A percentile compares a stretch with the other conserved stretches of the same genome.
Evolutionary conservation across 768 basidiomycete species (phyloP).

Genomic region (Boletellus sp.): DNA sequence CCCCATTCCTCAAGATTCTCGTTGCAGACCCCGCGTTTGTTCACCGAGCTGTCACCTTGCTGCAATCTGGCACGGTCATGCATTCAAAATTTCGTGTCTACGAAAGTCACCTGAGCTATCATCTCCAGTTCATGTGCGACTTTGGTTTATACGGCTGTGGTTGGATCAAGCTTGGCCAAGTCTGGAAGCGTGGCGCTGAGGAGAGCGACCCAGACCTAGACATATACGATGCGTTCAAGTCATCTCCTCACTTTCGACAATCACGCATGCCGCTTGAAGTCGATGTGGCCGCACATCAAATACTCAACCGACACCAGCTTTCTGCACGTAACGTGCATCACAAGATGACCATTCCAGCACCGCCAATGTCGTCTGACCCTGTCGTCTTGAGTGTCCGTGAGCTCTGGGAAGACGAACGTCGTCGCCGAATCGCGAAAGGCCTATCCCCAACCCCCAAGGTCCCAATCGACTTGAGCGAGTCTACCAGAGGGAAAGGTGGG

Average conservation of each 20-base stretch:
- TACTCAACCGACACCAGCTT: slow-evolving; percentile 76
- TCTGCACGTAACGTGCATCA: slow-evolving; percentile 64
- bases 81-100: slow-evolving; percentile 72
- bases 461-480: slow-evolving; percentile 66
- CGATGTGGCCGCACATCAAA: slow-evolving; percentile 76
- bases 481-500: slow-evolving; percentile 51
- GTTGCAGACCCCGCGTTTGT: slow-evolving; percentile 67
- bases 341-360: slow-evolving; percentile 56
- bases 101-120: slow-evolving; percentile 87
- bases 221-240: slow-evolving; percentile 33
- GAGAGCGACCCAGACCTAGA: slow-evolving; percentile 13
- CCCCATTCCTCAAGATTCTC: slow-evolving; percentile 85
- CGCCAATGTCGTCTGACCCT: slow-evolving; percentile 55
- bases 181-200: slow-evolving; percentile 52
- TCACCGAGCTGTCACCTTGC: slow-evolving; percentile 66
- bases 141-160: slow-evolving; percentile 94
- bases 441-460: slow-evolving; percentile 70
- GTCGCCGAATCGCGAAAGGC: slow-evolving; percentile 61
- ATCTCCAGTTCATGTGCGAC: slow-evolving; percentile 92
- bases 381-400: slow-evolving; percentile 87
- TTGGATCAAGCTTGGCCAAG: slow-evolving; percentile 71
- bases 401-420: slow-evolving; percentile 95
- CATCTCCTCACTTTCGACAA: slow-evolving; percentile 63
- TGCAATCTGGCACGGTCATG: slow-evolving; percentile 83
- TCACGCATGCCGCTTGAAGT: slow-evolving; percentile 76